phyloP scores from a whole-genome alignment of 345 rosid species.

The Orychophragmus violaceus region DNA sequence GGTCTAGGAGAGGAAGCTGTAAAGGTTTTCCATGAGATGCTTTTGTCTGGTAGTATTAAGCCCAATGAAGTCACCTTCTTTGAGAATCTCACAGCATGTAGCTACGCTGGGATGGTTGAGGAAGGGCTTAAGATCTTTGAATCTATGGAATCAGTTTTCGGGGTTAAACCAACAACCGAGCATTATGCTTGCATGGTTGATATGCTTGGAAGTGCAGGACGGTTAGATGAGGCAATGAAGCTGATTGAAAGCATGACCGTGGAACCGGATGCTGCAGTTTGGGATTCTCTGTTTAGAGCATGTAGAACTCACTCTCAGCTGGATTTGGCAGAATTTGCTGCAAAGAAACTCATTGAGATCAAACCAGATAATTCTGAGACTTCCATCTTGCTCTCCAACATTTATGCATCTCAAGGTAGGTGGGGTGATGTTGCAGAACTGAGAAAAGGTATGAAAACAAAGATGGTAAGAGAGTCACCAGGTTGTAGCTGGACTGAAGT shows the following conservation, averaged over 20 bases:
- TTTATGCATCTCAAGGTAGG: neutral
- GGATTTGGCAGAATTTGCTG: slow-evolving; percentile 74
- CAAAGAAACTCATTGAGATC: slow-evolving; percentile 49
- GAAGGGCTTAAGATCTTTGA: too few species aligned
- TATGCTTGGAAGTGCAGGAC: too few species aligned
- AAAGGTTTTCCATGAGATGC: neutral
- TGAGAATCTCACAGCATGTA: neutral
- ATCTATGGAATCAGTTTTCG: too few species aligned
- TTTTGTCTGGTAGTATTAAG: neutral
- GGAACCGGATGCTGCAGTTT: slow-evolving; percentile 62
- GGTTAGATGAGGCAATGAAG: slow-evolving; percentile 64
- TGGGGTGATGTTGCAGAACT: neutral
- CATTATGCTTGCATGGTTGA: neutral
- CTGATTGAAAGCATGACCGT: slow-evolving; percentile 56
- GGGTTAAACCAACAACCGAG: too few species aligned
- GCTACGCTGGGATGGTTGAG: neutral
- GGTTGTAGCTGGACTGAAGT: neutral
- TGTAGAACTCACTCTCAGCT: slow-evolving; percentile 55
- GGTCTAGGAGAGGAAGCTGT: too few species aligned
- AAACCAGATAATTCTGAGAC: slow-evolving; percentile 36
- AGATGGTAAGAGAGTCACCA: neutral
- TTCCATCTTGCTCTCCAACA: neutral
- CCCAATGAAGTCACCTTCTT: neutral
- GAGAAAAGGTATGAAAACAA: neutral
- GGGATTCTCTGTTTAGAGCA: slow-evolving; percentile 74